A percentile compares a stretch with the other conserved stretches of the same genome.
phyloP scores from a whole-genome alignment of 495 filamentous ascomycete genomes.

The Penicillium odoratum region DNA sequence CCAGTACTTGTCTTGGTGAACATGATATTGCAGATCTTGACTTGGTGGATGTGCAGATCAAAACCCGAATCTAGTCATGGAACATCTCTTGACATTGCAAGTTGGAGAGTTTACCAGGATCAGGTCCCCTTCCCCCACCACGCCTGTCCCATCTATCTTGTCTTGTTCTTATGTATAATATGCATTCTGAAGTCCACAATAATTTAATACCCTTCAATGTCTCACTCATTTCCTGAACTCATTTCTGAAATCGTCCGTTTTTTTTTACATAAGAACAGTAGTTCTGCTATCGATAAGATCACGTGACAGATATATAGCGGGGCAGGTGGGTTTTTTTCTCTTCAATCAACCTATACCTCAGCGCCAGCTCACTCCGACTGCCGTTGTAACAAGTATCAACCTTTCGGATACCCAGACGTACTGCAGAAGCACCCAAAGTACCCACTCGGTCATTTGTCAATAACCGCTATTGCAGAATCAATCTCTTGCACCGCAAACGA shows the following conservation, averaged over 20 bases:
- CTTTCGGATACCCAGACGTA: neutral
- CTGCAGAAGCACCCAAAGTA: neutral
- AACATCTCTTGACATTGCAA: too few relatives aligned
- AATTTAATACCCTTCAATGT: neutral
- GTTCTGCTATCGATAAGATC: constrained; percentile 16
- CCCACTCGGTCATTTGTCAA: neutral
- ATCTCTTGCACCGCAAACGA: neutral
- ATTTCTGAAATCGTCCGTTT: too few relatives aligned
- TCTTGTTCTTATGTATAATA: neutral
- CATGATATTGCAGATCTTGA: constrained; percentile 81
- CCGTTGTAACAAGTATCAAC: neutral
- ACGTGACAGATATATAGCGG: constrained; percentile 8
- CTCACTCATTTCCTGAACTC: neutral
- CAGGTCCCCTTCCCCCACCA: neutral
- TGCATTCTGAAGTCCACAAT: neutral
- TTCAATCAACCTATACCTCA: neutral
- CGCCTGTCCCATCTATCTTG: neutral
- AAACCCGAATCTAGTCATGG: constrained; percentile 11
- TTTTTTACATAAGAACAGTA: neutral
- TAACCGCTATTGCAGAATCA: neutral
- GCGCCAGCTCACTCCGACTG: neutral
- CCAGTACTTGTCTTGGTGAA: constrained; percentile 58
- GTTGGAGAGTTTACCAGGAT: neutral
- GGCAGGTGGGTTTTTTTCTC: constrained; percentile 10
- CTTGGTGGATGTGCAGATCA: constrained; percentile 72